Conservation (phyloP, 306 rosid species). For the Pachyrhizus erosus region DNA sequence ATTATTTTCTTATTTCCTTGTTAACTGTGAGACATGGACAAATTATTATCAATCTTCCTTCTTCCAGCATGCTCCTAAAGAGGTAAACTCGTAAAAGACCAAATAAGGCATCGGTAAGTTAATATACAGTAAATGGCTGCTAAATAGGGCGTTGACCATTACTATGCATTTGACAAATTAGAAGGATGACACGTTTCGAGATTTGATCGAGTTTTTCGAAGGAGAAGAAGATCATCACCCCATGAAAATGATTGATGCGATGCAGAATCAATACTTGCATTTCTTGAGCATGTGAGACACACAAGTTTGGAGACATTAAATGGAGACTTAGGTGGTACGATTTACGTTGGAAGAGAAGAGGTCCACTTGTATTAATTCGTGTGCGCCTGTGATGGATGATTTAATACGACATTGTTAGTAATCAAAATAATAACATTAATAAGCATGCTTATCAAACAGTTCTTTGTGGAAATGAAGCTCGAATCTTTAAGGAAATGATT, state of each 20-base stretch:
- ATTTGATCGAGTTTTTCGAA: neutral
- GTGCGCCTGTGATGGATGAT: neutral
- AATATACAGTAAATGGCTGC: neutral
- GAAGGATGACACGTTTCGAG: neutral
- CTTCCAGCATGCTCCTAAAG: neutral
- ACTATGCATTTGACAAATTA: constrained; percentile 7
- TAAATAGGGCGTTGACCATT: no score
- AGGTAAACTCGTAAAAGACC: neutral
- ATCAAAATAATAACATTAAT: neutral
- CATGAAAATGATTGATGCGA: constrained; percentile 9
- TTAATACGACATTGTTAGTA: neutral
- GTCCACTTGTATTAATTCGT: neutral
- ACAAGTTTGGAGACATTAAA: neutral
- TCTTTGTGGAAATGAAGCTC: no score
- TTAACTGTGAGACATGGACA: neutral
- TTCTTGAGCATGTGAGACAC: neutral
- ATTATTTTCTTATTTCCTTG: neutral
- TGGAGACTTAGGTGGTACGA: neutral
- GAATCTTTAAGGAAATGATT: no score
- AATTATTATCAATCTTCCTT: neutral
- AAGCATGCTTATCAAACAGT: no score
- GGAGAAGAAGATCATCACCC: neutral
- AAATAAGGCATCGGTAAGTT: neutral
- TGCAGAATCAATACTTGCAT: constrained; percentile 11
- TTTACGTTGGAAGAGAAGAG: neutral